Base-by-base conservation (phyloP, 495 filamentous ascomycete species). In the Glutinoglossum americanum region DNA sequence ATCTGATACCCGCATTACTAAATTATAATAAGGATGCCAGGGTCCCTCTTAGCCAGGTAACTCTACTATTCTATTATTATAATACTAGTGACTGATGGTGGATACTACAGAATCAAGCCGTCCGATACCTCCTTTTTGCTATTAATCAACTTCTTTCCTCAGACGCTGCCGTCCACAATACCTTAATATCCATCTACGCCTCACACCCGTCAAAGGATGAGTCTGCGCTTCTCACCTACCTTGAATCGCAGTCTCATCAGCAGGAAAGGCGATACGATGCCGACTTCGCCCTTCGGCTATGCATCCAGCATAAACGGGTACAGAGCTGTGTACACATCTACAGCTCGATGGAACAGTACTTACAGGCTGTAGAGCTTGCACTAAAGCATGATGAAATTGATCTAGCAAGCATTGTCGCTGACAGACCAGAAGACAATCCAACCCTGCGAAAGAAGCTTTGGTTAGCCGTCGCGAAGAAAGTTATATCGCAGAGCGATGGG, bases 291-390 rank as follows among this genome's bases (percentile, higher is more conserved):
- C 80, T 98, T 25, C 82, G 92, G 19, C 77, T 97, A 26, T 98
- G 92, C 68, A 96, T 97, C 58, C 83, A 94, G 61, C 80, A 98
- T 66, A 78, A 86, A 62, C 84, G 93, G 58, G 84, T 96, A 6
- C 85, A 93, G 66, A 89, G 84, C 30, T 93, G 87, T 66, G 88
- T 95, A 10, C 87, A 95, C 68, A 95, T 97, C 59, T 97, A 97
- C 76, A 90, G 82, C 55, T 80, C 82, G 57, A 96, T 97, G 89
- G 82, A 84, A 1, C 85, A 94, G 65, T 95, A 94, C 65, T 75
- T 84, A 53, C 84, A 89, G 64, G 92, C 93, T 10, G 93, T 98
- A 10, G 83, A 93, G 63, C 77, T 98, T 15, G 90, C 92, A 0
- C 74, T 98, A 27, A 81, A 88, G 60, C 84, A 95, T 66, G 74